phyloP scores from a whole-genome alignment of 2,329 filamentous ascomycete genomes.

The Graphium sp. region DNA sequence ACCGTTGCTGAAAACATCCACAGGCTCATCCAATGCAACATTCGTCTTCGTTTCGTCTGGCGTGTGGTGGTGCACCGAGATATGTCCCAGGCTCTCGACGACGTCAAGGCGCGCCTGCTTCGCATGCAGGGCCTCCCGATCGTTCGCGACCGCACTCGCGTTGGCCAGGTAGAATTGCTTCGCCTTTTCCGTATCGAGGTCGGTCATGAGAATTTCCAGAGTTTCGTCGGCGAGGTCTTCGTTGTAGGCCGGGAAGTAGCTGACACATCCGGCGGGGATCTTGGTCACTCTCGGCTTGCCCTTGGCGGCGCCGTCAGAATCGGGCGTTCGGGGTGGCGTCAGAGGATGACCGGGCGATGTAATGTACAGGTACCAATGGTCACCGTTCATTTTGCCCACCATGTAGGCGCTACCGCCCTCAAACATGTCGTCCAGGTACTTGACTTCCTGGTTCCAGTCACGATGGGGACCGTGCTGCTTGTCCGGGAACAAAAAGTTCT shows the following conservation, averaged over 20 bases:
- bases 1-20: conserved; percentile 70
- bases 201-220: conserved; percentile 56
- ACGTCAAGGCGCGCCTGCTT: conserved; percentile 25
- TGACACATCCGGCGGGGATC: conserved; percentile 30
- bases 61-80: neutral
- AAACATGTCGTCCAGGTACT: conserved; percentile 82
- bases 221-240: conserved; percentile 55
- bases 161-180: conserved; percentile 53
- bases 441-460: conserved; percentile 95
- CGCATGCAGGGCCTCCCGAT: conserved; percentile 56
- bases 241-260: conserved; percentile 18
- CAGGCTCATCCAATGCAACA: conserved; percentile 35
- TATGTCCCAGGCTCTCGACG: conserved; percentile 39
- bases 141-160: conserved; percentile 81
- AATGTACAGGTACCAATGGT: conserved; percentile 98
- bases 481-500: conserved; percentile 94
- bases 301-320: conserved; percentile 13
- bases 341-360: conserved; percentile 68
- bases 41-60: conserved; percentile 4
- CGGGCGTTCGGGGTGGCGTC: conserved; percentile 69
- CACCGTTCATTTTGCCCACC: conserved; percentile 99
- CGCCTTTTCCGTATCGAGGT: conserved; percentile 49
- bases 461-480: conserved; percentile 87
- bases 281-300: conserved; percentile 23
- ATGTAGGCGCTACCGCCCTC: conserved; percentile 90